These are phyloP conservation scores for Chimonanthus praecox DNA, from an alignment of 164 flowering plant genomes.

Conservation along the genomic window DNA sequence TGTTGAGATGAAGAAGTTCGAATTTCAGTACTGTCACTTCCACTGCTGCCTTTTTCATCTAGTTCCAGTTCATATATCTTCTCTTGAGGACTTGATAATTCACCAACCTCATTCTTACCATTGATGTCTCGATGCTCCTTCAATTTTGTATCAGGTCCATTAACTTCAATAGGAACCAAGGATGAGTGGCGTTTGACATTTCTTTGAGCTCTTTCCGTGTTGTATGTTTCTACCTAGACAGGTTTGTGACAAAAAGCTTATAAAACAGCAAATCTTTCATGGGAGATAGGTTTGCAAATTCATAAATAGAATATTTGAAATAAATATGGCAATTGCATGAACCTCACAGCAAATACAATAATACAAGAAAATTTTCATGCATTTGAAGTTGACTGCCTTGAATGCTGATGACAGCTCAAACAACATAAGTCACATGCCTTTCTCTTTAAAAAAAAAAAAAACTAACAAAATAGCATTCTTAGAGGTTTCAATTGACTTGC, in stretches of 20 bases:
- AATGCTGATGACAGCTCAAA: too few relatives aligned
- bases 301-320: background rate
- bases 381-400: too few relatives aligned
- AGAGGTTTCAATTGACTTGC: too few relatives aligned
- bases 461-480: too few relatives aligned
- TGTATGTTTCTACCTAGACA: conserved; percentile 69
- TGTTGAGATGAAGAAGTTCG: conserved; percentile 22
- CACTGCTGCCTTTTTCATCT: conserved; percentile 23
- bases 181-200: conserved; percentile 76
- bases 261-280: too few relatives aligned
- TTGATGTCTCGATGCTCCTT: conserved; percentile 16
- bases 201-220: conserved; percentile 54
- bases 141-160: conserved; percentile 21
- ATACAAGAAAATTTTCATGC: too few relatives aligned
- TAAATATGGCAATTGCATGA: background rate
- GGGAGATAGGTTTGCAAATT: background rate
- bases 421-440: too few relatives aligned
- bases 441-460: too few relatives aligned
- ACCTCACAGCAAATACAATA: too few relatives aligned
- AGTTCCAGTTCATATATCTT: conserved; percentile 26
- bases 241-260: conserved; percentile 4
- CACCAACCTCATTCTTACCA: conserved; percentile 18
- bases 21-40: conserved; percentile 21
- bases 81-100: conserved; percentile 21
- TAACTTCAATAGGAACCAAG: conserved; percentile 33